Percentiles rank a stretch among this genome's conserved stretches.
Evolutionary conservation across 1,284 basidiomycete species (phyloP).

Genomic region (Trametes hirsuta): DNA sequence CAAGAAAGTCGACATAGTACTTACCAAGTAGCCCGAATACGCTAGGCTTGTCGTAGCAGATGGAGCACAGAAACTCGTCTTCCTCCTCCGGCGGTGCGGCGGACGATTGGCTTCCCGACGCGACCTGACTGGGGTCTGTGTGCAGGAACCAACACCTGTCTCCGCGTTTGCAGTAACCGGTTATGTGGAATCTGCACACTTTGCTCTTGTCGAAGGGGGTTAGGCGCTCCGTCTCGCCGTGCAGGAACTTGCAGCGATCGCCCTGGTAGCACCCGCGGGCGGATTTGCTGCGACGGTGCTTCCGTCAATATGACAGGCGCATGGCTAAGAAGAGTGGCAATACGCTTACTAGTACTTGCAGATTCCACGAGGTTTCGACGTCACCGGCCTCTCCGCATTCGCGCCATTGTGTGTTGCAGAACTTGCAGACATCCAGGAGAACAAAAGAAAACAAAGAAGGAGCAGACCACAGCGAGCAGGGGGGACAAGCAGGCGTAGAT

Average conservation of each 20-base stretch:
- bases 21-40: conserved; percentile 70
- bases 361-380: conserved; percentile 42
- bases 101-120: conserved; percentile 26
- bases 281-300: conserved; percentile 34
- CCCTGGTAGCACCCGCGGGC: conserved; percentile 69
- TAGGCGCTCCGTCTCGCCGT: conserved; percentile 53
- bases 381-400: conserved; percentile 48
- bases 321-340: too few relatives aligned
- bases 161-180: conserved; percentile 69
- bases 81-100: conserved; percentile 34
- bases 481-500: neutral
- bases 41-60: conserved; percentile 72
- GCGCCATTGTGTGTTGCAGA: neutral
- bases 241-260: conserved; percentile 72
- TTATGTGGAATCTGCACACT: conserved; percentile 62
- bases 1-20: conserved; percentile 18
- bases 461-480: neutral
- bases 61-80: conserved; percentile 57
- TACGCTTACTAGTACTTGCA: conserved; percentile 29
- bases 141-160: conserved; percentile 76
- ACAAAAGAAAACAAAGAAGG: neutral
- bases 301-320: neutral
- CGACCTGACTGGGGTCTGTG: conserved; percentile 32
- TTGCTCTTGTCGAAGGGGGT: conserved; percentile 74
- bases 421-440: conserved; percentile 8